Base-by-base conservation (phyloP, 257 asterid species). In the Plantago elongata region DNA sequence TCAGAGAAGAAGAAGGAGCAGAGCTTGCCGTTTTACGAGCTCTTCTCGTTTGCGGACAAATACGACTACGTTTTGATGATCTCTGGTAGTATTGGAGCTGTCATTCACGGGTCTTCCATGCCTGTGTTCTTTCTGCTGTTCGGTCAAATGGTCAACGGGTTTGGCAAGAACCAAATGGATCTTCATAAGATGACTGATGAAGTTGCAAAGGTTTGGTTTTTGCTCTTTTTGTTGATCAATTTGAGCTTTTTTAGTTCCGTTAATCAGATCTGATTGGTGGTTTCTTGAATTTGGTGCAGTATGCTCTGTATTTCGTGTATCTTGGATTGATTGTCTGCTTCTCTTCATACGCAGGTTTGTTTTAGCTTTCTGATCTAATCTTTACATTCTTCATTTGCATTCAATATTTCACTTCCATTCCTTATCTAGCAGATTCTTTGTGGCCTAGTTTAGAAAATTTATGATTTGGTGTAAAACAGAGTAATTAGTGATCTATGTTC, bases 61-160 rank as follows among this genome's bases (percentile, higher is more conserved):
- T 78, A 71, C 17, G 88, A 81, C 59, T 60, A 45, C 22, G 11
- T 64, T 40, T 45, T 81, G 74, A 81, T 81, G 84, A 56, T 56
- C 3, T 43, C 70, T 13, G 88, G 88, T n/a, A 81, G 80, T 67
- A 17, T 81, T 47, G 99, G 99, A 22, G 99, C 99, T 55, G 67
- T 87, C 42, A 61, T 93, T 60, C 99, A 93, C 71, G 99, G 99
- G 45, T 87, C 96, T 45, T 81, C 99, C 56, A 93, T 93, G 97
- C 99, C 99, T 13, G 94, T 93, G 64, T 93, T 93, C 89, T 93
- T 93, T 67, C 78, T 93, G 43, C 81, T 93, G 47, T 93, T 93
- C 62, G 99, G 99, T 16, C 81, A 90, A 62, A 87, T 93, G 97
- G 90, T 93, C 13, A 93, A 93, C 71, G 99, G 97, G 9, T 93